Evolutionary conservation across 192 early-diverging fungal genomes (phyloP), one percentile per base, ranked within the genome.

Genomic region (Dispira parvispora): DNA sequence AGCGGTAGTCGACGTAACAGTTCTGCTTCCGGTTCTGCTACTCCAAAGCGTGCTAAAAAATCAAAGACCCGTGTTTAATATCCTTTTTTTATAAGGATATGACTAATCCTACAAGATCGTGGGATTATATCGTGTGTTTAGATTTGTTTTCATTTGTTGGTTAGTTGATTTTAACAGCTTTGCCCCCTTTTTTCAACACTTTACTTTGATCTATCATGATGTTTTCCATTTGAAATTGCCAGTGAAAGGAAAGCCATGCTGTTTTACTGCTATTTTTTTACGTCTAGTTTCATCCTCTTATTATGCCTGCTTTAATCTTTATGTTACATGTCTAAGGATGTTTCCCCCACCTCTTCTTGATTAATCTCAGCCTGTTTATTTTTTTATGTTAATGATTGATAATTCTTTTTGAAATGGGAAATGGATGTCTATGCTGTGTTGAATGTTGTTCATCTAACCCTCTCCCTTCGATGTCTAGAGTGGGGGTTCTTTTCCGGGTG

Each of bases 41-140:
- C 53, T 25, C 53, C 28, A 2, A 55, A 55, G 23, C 53, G 53
- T 12, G 12, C 53, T 25, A 55, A 55, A 25, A 55, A 55, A 21
- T 25, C 13, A 21, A 55, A 55, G 53, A 18, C 32, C 32, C 32
- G 32, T 6, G 32, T 6, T 38, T 38, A 38, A 38, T 6, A 38
- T 38, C 32, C 32, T 6, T 38, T 38, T 38, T 38, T 38, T 38
- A 6, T 38, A 6, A 38, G 32, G 32, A 1, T 38, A 38, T 38
- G 32, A 6, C 32, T 38, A 6, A 6, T 38, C 32, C 6, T 38
- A 38, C 32, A 38, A 38, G 32, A 38, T 4, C 32, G 6, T 13
- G 14, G 20, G 13, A 0, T 13, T 21, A 55, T 27, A 13, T 13
- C 12, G 21, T 20, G 49, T 50, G 25, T 55, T 21, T 25, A 21